These are phyloP conservation scores for Mycena amicta DNA, from an alignment of 768 basidiomycete genomes.

Conservation along the genomic window DNA sequence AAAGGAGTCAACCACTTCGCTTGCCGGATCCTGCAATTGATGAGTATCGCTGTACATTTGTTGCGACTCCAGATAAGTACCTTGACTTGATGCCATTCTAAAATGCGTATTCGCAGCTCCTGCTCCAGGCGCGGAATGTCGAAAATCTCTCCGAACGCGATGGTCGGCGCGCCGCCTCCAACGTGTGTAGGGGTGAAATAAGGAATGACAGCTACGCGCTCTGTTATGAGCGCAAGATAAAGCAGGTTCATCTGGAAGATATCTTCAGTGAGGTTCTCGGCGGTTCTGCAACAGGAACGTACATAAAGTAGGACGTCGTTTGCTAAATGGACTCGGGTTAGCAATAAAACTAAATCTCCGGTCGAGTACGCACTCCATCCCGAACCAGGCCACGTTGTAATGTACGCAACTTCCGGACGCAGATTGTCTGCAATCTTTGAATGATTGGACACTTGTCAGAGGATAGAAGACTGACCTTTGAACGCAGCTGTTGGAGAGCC, in stretches of 20 bases:
- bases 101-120: conserved; percentile 29
- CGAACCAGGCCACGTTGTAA: conserved; percentile 49
- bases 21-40: conserved; percentile 21
- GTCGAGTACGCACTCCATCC: conserved; percentile 43
- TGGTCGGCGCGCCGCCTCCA: conserved; percentile 27
- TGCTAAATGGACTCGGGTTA: conserved; percentile 30
- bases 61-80: not conserved
- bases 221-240: conserved; percentile 37
- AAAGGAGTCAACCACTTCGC: conserved; percentile 24
- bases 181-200: conserved; percentile 39
- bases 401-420: conserved; percentile 44
- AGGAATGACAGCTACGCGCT: conserved; percentile 38
- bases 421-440: conserved; percentile 39
- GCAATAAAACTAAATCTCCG: not conserved
- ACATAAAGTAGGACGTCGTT: conserved; percentile 51
- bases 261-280: not conserved
- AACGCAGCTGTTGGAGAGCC: conserved; percentile 46
- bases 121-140: conserved; percentile 36
- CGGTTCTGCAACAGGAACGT: not conserved
- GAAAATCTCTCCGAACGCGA: conserved; percentile 29
- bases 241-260: conserved; percentile 35
- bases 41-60: not conserved
- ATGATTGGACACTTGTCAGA: not conserved
- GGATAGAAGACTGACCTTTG: conserved; percentile 30
- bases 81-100: conserved; percentile 45